phyloP scores from a whole-genome alignment of 106 monocot species.

The Xerophyta viscosa region DNA sequence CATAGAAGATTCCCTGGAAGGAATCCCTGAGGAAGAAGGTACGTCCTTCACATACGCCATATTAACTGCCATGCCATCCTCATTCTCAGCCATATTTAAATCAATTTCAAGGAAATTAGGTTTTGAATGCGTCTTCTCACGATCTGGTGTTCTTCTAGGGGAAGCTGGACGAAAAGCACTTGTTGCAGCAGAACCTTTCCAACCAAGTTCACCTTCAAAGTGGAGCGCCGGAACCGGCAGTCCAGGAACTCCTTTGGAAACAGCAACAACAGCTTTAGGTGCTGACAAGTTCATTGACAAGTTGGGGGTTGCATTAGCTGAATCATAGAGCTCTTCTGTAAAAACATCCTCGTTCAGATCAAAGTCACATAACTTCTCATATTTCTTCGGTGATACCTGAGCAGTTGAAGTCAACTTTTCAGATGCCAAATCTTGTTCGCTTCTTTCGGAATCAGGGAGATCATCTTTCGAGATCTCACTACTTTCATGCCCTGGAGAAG shows the following conservation, averaged over 20 bases:
- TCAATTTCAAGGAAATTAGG: slow-evolving; percentile 39
- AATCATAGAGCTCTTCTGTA: slow-evolving; percentile 27
- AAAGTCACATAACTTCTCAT: slow-evolving; percentile 25
- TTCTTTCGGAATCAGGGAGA: slow-evolving; percentile 5
- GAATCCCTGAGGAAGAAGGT: slow-evolving; percentile 22
- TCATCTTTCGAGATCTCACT: slow-evolving; percentile 9
- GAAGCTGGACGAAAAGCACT: slow-evolving; percentile 82
- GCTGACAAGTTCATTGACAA: slow-evolving; percentile 27
- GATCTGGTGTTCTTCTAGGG: slow-evolving; percentile 44
- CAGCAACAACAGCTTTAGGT: slow-evolving; percentile 56
- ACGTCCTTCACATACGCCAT: slow-evolving; percentile 13
- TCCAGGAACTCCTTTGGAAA: slow-evolving; percentile 52
- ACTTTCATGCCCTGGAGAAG: slow-evolving; percentile 19
- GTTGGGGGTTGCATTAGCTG: slow-evolving; percentile 3
- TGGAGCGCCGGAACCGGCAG: too few species aligned
- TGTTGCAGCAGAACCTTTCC: slow-evolving; percentile 85
- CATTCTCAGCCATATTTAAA: slow-evolving; percentile 53
- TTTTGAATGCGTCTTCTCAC: slow-evolving; percentile 28
- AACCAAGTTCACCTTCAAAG: slow-evolving; percentile 63
- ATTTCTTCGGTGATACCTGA: slow-evolving; percentile 7
- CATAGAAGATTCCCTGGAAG: slow-evolving; percentile 45
- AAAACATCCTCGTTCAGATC: slow-evolving; percentile 68
- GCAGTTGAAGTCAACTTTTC: slow-evolving; percentile 1
- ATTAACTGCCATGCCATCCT: slow-evolving; percentile 16
- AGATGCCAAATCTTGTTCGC: slow-evolving; percentile 12